A percentile compares a stretch with the other conserved stretches of the same genome.
Evolutionary conservation across 2,329 filamentous ascomycete genomes (phyloP).

Genomic region (Colletotrichum tabaci): DNA sequence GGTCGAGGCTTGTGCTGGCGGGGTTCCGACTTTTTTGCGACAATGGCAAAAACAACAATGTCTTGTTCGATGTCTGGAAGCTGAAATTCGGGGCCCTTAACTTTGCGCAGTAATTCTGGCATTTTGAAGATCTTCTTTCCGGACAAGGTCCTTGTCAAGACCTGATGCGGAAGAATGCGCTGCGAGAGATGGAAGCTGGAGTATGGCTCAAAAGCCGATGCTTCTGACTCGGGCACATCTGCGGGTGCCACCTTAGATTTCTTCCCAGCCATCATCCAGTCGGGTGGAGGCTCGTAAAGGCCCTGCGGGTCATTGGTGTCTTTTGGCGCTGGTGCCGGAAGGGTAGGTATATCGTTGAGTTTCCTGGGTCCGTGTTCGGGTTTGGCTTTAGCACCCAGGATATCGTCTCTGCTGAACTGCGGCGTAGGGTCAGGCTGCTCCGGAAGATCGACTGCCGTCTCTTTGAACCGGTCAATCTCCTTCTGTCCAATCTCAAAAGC

Average conservation of each 20-base stretch:
- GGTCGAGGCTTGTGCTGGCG: conserved; percentile 68
- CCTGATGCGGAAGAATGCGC: conserved; percentile 85
- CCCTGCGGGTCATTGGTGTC: conserved; percentile 27
- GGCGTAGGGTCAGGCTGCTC: conserved; percentile 61
- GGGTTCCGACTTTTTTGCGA: conserved; percentile 90
- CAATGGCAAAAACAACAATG: conserved; percentile 88
- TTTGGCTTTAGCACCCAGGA: conserved; percentile 59
- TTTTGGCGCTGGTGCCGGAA: conserved; percentile 18
- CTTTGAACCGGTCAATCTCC: conserved; percentile 74
- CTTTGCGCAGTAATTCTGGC: conserved; percentile 83
- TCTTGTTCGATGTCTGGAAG: conserved; percentile 88
- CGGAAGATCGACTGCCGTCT: conserved; percentile 69
- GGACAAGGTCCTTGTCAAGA: conserved; percentile 82
- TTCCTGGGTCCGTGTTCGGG: conserved; percentile 33
- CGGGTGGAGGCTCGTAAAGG: conserved; percentile 35
- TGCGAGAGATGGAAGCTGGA: conserved; percentile 88
- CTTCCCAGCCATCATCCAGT: conserved; percentile 30
- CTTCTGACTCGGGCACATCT: conserved; percentile 61
- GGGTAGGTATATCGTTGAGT: conserved; percentile 10
- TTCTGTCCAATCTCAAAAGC: conserved; percentile 71
- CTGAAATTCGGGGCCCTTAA: conserved; percentile 87
- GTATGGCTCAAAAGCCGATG: conserved; percentile 85
- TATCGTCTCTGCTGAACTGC: conserved; percentile 75
- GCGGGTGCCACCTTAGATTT: conserved; percentile 47
- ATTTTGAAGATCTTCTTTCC: conserved; percentile 84